These are phyloP conservation scores for Ophiostoma himal-ulmi DNA, from an alignment of 2,329 filamentous ascomycete genomes.

Conservation along the genomic window DNA sequence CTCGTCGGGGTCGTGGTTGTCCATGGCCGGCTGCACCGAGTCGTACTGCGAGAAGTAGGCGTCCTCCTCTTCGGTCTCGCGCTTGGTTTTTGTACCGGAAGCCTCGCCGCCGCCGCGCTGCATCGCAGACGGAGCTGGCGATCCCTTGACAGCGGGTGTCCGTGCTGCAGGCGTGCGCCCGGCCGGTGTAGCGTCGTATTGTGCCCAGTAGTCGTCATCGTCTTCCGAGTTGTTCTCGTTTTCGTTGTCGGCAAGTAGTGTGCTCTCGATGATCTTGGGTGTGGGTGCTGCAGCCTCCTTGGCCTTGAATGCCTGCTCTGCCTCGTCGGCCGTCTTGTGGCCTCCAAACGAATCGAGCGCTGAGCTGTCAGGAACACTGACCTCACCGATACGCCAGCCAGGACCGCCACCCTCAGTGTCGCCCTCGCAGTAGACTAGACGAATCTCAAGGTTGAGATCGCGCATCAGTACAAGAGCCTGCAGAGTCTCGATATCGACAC, in stretches of 20 bases:
- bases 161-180: conserved; percentile 41
- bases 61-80: conserved; percentile 49
- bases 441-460: conserved; percentile 55
- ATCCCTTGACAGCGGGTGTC: conserved; percentile 57
- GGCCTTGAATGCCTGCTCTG: conserved; percentile 50
- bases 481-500: conserved; percentile 70
- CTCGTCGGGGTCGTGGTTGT: conserved; percentile 75
- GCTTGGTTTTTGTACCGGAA: conserved; percentile 20
- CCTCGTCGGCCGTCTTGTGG: conserved; percentile 48
- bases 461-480: conserved; percentile 59
- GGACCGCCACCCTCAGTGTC: conserved; percentile 56
- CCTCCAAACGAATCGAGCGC: conserved; percentile 53
- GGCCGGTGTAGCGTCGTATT: conserved; percentile 62
- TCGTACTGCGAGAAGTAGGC: conserved; percentile 74
- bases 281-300: background rate
- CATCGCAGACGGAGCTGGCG: conserved; percentile 49
- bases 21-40: conserved; percentile 72
- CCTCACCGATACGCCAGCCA: conserved; percentile 68
- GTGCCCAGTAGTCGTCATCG: conserved; percentile 74
- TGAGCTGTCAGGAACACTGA: conserved; percentile 54
- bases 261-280: background rate
- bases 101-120: conserved; percentile 24
- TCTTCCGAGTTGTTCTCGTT: conserved; percentile 55
- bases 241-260: conserved; percentile 11
- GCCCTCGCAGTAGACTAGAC: conserved; percentile 63